Evolutionary conservation across 768 basidiomycete species (phyloP).

Genomic region (Candolleomyces eurysporus): DNA sequence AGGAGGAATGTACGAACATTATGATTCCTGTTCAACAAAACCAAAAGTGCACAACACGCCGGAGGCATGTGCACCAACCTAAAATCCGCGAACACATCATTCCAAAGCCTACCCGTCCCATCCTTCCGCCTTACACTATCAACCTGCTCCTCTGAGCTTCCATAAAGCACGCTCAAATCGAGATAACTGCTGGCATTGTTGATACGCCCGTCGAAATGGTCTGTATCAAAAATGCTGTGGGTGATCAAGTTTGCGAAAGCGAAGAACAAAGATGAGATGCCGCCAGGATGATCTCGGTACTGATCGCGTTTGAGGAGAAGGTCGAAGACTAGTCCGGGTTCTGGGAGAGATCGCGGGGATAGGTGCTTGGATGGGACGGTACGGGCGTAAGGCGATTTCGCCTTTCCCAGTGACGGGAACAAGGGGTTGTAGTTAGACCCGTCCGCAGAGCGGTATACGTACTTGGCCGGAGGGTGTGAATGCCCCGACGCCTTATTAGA

Average conservation of each 20-base stretch:
- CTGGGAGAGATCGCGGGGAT: conserved; percentile 52
- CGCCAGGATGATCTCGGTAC: conserved; percentile 59
- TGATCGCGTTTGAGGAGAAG: conserved; percentile 53
- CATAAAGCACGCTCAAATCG: conserved; percentile 75
- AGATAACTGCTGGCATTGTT: conserved; percentile 74
- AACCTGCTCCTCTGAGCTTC: conserved; percentile 47
- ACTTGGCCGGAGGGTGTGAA: conserved; percentile 29
- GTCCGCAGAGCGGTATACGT: conserved; percentile 58
- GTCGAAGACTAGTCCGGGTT: conserved; percentile 70
- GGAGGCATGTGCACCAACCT: conserved; percentile 74
- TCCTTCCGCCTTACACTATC: conserved; percentile 56
- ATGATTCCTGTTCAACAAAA: conserved; percentile 72
- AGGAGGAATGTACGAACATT: conserved; percentile 45
- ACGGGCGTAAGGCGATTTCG: conserved; percentile 65
- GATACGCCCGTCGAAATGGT: conserved; percentile 42
- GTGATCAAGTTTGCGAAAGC: conserved; percentile 78
- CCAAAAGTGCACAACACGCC: conserved; percentile 60
- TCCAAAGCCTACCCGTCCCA: conserved; percentile 64
- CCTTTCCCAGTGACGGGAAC: conserved; percentile 54
- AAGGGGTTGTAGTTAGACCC: conserved; percentile 60
- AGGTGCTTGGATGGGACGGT: conserved; percentile 52
- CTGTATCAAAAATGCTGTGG: conserved; percentile 68
- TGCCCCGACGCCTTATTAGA: too few relatives aligned
- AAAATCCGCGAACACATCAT: conserved; percentile 69
- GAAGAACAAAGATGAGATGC: conserved; percentile 73